Conservation (phyloP, 2,329 filamentous ascomycete species). For the Fusarium fujikuroi region DNA sequence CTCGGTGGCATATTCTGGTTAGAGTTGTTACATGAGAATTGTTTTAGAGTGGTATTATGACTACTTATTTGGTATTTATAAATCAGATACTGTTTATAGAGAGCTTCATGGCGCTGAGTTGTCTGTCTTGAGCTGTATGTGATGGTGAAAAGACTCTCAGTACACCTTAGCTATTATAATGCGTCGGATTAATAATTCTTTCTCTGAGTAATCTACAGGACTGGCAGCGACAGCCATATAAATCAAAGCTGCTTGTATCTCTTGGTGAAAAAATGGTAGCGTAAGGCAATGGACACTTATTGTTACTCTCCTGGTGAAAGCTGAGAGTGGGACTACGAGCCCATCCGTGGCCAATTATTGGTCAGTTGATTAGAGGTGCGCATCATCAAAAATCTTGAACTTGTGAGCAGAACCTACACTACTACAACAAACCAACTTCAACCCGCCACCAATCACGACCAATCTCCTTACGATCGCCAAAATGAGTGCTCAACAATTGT, state of each 20-base stretch:
- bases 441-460: not conserved
- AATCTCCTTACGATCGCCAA: slow-evolving; percentile 16
- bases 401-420: slow-evolving; percentile 7
- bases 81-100: slow-evolving; percentile 20
- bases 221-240: not conserved
- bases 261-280: not conserved
- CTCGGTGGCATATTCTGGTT: slow-evolving; percentile 20
- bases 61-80: slow-evolving; percentile 16
- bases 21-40: slow-evolving; percentile 10
- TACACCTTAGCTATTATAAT: not conserved
- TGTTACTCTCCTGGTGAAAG: not conserved
- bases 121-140: not conserved
- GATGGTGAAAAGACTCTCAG: not conserved
- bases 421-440: slow-evolving; percentile 17
- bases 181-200: not conserved
- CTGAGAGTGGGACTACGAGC: slow-evolving; percentile 13
- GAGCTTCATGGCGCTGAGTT: slow-evolving; percentile 10
- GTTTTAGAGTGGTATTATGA: slow-evolving; percentile 9
- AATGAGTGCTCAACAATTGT: slow-evolving; percentile 52
- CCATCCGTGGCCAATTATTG: slow-evolving; percentile 21
- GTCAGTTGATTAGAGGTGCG: slow-evolving; percentile 11
- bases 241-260: not conserved
- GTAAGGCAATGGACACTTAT: not conserved
- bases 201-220: not conserved
- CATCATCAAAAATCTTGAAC: slow-evolving; percentile 41